Percentiles rank a stretch among this genome's conserved stretches.
These are phyloP conservation scores for Fusarium tanahbumbuense DNA, from an alignment of 2,329 filamentous ascomycete genomes.

Conservation along the genomic window DNA sequence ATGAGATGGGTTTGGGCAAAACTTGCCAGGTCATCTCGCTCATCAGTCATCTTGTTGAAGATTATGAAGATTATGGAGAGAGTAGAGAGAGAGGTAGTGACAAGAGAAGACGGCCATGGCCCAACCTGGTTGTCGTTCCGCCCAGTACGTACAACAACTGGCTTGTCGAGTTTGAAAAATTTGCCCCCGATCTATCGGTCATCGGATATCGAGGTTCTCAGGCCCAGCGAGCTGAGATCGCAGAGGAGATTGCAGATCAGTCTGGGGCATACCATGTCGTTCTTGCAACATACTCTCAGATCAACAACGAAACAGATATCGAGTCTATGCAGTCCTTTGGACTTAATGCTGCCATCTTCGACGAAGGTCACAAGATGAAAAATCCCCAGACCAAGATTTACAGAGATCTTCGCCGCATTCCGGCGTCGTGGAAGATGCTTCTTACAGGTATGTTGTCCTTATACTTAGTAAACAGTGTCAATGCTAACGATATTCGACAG, in stretches of 20 bases:
- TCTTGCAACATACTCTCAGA: slow-evolving; percentile 71
- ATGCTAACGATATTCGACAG: slow-evolving; percentile 61
- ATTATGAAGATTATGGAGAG: slow-evolving; percentile 54
- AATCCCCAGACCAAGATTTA: slow-evolving; percentile 88
- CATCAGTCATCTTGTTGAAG: slow-evolving; percentile 82
- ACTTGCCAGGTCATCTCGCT: slow-evolving; percentile 97
- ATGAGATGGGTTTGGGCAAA: slow-evolving; percentile 98
- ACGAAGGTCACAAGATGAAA: slow-evolving; percentile 94
- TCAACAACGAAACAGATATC: slow-evolving; percentile 63
- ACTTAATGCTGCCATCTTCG: slow-evolving; percentile 76
- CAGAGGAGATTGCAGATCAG: slow-evolving; percentile 71
- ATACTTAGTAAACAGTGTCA: not conserved
- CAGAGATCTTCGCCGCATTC: slow-evolving; percentile 79
- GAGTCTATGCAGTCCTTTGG: slow-evolving; percentile 61
- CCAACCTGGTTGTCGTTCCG: slow-evolving; percentile 89
- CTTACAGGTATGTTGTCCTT: slow-evolving; percentile 59
- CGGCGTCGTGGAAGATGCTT: slow-evolving; percentile 84
- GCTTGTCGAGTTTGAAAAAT: slow-evolving; percentile 88
- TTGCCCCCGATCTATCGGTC: slow-evolving; percentile 81
- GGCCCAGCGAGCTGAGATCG: slow-evolving; percentile 73
- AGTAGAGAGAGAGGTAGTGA: not conserved
- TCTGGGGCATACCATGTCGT: slow-evolving; percentile 73
- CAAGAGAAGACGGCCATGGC: slow-evolving; percentile 62
- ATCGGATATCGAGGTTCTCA: slow-evolving; percentile 77
- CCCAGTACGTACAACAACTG: slow-evolving; percentile 96